phyloP scores from a whole-genome alignment of 2,329 filamentous ascomycete genomes.

The Chrysosphaeria jannelii region DNA sequence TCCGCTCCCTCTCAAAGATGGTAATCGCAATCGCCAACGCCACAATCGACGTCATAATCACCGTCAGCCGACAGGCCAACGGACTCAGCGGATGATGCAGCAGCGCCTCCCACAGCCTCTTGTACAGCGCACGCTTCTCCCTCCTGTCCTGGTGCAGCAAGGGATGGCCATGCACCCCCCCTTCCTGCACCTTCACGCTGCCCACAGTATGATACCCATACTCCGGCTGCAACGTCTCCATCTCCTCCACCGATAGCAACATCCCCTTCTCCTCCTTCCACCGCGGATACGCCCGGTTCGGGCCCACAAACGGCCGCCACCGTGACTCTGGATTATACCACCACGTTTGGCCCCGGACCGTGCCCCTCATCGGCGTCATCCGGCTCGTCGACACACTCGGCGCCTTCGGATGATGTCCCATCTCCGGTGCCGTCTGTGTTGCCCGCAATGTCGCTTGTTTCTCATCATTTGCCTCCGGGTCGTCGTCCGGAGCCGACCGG shows the following conservation, averaged over 20 bases:
- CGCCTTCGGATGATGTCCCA: too few relatives aligned
- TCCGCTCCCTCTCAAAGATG: constrained; percentile 32
- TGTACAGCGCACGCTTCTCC: too few relatives aligned
- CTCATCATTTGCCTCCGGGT: too few relatives aligned
- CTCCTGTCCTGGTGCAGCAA: too few relatives aligned
- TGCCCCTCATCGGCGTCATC: too few relatives aligned
- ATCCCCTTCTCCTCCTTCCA: constrained; percentile 16
- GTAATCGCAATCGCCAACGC: constrained; percentile 51
- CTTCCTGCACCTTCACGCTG: constrained; percentile 1
- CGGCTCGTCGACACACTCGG: too few relatives aligned
- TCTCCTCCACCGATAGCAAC: constrained; percentile 15
- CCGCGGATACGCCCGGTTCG: constrained; percentile 20
- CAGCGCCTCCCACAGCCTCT: constrained; percentile 39
- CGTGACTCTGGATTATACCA: constrained; percentile 10
- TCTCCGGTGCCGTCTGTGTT: too few relatives aligned
- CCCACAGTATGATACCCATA: constrained; percentile 12
- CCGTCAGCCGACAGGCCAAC: constrained; percentile 49
- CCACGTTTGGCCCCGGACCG: constrained; percentile 3
- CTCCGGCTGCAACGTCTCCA: constrained; percentile 14
- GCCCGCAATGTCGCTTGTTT: too few relatives aligned
- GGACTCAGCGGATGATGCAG: constrained; percentile 66
- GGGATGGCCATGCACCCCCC: too few relatives aligned
- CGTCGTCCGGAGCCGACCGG: too few relatives aligned
- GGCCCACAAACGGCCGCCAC: constrained; percentile 23
- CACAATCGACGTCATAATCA: constrained; percentile 55